Conservation (phyloP, 257 asterid species). For the Forsythia viridissima region DNA sequence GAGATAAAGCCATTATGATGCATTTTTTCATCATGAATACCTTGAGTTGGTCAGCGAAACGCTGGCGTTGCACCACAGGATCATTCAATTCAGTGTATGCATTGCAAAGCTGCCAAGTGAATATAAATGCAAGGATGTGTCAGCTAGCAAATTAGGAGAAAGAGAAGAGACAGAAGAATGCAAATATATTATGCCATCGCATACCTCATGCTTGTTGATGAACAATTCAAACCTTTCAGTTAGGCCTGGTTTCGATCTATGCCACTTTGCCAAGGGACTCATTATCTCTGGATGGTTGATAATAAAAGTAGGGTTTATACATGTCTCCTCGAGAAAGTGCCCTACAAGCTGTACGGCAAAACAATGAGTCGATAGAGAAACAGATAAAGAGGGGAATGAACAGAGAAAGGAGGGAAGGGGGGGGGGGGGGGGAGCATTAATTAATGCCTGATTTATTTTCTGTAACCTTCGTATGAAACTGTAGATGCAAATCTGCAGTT, state of each 20-base stretch:
- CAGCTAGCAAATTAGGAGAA: neutral
- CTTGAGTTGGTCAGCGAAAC: conserved; percentile 94
- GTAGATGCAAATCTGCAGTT: neutral
- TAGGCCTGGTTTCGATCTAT: conserved; percentile 77
- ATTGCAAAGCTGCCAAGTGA: conserved; percentile 65
- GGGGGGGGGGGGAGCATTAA: too few relatives aligned
- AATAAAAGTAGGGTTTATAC: conserved; percentile 71
- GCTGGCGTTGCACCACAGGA: conserved; percentile 93
- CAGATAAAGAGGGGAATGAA: too few relatives aligned
- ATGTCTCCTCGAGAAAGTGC: conserved; percentile 86
- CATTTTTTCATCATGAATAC: conserved; percentile 31
- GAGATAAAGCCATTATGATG: neutral
- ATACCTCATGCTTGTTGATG: conserved; percentile 85
- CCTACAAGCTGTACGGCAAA: conserved; percentile 67
- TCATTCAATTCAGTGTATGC: conserved; percentile 97
- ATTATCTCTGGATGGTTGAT: conserved; percentile 93
- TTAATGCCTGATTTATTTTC: neutral
- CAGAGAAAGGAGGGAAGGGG: too few relatives aligned
- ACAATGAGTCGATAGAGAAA: neutral
- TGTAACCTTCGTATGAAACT: neutral
- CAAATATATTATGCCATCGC: neutral
- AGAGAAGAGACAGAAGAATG: neutral
- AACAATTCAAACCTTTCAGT: conserved; percentile 90
- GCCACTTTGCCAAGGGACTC: conserved; percentile 98
- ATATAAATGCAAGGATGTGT: neutral